Evolutionary conservation across 768 basidiomycete species (phyloP).

Genomic region (Cubamyces lactineus): DNA sequence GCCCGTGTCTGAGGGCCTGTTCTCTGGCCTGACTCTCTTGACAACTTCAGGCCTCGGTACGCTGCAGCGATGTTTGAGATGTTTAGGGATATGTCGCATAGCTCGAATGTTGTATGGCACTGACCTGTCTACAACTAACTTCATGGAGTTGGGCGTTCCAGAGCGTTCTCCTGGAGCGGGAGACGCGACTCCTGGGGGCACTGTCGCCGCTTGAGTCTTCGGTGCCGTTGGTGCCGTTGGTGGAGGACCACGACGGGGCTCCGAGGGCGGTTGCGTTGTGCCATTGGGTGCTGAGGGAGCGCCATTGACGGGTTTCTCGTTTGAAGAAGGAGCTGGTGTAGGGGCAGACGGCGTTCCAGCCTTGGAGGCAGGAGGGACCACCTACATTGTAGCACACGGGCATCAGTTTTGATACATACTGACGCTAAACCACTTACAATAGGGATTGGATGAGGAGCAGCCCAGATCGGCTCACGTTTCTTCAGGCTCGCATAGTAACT

Average conservation of each 20-base stretch:
- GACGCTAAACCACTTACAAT: conserved; percentile 36
- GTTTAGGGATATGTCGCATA: neutral
- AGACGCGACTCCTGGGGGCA: conserved; percentile 30
- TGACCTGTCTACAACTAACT: conserved; percentile 71
- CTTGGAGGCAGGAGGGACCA: conserved; percentile 9
- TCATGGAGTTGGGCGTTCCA: conserved; percentile 43
- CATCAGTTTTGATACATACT: neutral
- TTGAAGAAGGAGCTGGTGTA: too few species aligned
- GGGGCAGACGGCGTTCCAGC: conserved; percentile 10
- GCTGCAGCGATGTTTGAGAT: conserved; percentile 39
- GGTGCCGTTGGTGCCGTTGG: conserved; percentile 52
- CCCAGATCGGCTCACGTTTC: conserved; percentile 68
- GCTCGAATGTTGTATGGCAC: conserved; percentile 2
- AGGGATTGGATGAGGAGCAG: conserved; percentile 34
- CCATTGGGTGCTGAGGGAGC: conserved; percentile 18
- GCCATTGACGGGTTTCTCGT: conserved; percentile 20
- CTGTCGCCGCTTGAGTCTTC: conserved; percentile 51
- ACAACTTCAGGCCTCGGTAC: conserved; percentile 82
- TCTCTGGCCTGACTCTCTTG: conserved; percentile 52
- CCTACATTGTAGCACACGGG: conserved; percentile 2
- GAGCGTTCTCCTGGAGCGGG: conserved; percentile 35
- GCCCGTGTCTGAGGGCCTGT: conserved; percentile 39
- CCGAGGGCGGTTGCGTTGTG: conserved; percentile 7
- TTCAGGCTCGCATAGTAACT: conserved; percentile 79
- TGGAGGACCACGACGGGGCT: conserved; percentile 17